Evolutionary conservation across 345 rosid species (phyloP), one percentile per base, ranked within the genome.

Genomic region (Brassica rapa): DNA sequence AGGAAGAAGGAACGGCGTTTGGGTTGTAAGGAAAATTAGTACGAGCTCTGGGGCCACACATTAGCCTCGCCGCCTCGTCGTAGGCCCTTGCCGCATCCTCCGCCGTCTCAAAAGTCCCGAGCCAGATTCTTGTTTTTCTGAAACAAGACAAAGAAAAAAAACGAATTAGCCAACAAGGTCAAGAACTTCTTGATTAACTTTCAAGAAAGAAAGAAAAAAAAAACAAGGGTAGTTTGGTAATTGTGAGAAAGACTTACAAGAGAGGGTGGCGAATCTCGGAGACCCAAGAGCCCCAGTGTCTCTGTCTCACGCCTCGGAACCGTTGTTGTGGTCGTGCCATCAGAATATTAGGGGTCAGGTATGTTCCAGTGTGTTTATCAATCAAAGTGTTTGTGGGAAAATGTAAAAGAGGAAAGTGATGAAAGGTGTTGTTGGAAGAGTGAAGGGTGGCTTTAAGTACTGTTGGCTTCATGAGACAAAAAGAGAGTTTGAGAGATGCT

Each of bases 231-330:
- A 11, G 10, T 35, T 43, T 14, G 15, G 53, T 62, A 29, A 51
- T 12, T 51, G n/a, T 2, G 53, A 8, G 3, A 15, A 12, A 23
- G 63, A 46, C 89, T 82, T 86, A 95, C 99, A 95, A 66, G 70
- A 95, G 74, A 62, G 99, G 99, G 62, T 95, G 99, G 24, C 98
- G 99, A 75, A 95, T 95, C 80, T 95, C 99, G 25, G 99, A 95
- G 6, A 95, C 99, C 99, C 99, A 95, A 39, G 99, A 95, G 11
- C 99, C 99, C 99, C 98, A 95, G 76, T 95, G 99, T 84, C 99
- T 88, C 43, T 95, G 99, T 71, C 99, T 86, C 29, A 95, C 99
- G 9, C 99, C 99, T 16, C 98, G 88, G 68, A 90, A 95, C 19
- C 99, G 86, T 78, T 95, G 99, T 73, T 95, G 99, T 2, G 93